Evolutionary conservation across 306 rosid species (phyloP).

Genomic region (Prunus kanzakura): DNA sequence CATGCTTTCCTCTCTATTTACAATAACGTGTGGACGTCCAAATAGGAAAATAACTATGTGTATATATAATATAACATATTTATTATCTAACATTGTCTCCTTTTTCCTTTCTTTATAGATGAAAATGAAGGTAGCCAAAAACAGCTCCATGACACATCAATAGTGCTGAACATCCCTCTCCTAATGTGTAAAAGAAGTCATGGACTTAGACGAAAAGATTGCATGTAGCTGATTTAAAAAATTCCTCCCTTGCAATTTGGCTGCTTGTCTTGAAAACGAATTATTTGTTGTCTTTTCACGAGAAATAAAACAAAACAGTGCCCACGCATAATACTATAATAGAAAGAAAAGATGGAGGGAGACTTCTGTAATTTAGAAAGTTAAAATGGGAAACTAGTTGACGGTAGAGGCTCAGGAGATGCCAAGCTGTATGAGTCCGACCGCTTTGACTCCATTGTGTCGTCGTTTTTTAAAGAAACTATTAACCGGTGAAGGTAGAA

Average conservation of each 20-base stretch:
- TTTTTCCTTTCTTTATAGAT: neutral
- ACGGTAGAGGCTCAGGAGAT: neutral
- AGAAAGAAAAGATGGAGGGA: neutral
- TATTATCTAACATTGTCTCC: too few relatives aligned
- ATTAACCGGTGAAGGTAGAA: neutral
- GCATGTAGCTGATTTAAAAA: neutral
- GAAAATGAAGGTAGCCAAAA: neutral
- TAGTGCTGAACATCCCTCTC: neutral
- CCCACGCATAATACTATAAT: too few relatives aligned
- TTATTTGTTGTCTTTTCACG: neutral
- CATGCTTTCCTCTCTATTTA: too few relatives aligned
- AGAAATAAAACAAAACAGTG: neutral
- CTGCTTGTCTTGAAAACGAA: neutral
- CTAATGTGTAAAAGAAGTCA: neutral
- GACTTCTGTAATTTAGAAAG: constrained; percentile 7
- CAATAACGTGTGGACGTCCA: accelerated
- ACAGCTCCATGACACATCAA: neutral
- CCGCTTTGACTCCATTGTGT: neutral
- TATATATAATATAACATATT: too few relatives aligned
- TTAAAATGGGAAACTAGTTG: neutral
- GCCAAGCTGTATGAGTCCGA: constrained; percentile 8
- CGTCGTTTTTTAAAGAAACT: constrained; percentile 15
- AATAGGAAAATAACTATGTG: too few relatives aligned
- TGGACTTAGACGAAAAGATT: neutral
- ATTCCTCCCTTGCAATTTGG: neutral